These are phyloP conservation scores for Backusella tarrabulga DNA, from an alignment of 192 early-diverging fungal species.

Conservation along the genomic window DNA sequence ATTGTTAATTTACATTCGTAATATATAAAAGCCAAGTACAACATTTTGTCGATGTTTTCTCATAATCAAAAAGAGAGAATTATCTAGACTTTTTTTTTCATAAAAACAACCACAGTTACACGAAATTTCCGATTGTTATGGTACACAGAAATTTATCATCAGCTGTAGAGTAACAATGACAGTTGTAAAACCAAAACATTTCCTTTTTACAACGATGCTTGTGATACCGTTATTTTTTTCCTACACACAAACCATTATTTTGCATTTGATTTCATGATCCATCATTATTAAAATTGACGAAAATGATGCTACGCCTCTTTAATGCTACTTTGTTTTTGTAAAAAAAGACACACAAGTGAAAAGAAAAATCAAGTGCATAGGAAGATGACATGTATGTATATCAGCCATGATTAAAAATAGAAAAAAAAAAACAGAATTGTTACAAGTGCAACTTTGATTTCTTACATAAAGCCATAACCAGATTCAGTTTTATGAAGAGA, in stretches of 20 bases:
- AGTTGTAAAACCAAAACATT: not conserved
- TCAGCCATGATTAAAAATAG: not conserved
- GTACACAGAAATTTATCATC: not conserved
- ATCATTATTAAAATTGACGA: not conserved
- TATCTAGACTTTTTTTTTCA: constrained; percentile 5
- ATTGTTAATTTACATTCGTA: not conserved
- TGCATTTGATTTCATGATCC: not conserved
- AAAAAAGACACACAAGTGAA: not conserved
- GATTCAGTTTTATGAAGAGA: not conserved
- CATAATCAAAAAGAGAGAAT: not conserved
- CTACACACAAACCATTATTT: not conserved
- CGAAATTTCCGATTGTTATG: not conserved
- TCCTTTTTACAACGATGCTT: not conserved
- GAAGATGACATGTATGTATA: not conserved
- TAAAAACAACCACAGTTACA: not conserved
- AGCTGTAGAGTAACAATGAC: not conserved
- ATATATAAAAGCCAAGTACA: not conserved
- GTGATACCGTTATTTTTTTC: not conserved
- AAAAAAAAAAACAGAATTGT: not conserved
- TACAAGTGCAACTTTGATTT: not conserved
- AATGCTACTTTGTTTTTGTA: not conserved
- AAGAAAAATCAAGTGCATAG: not conserved
- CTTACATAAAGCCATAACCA: not conserved
- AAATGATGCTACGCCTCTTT: not conserved
- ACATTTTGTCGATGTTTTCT: not conserved